Percentiles rank a stretch among this genome's conserved stretches.
Evolutionary conservation across 768 basidiomycete genomes (phyloP).

Genomic region (Naganishia onofrii): DNA sequence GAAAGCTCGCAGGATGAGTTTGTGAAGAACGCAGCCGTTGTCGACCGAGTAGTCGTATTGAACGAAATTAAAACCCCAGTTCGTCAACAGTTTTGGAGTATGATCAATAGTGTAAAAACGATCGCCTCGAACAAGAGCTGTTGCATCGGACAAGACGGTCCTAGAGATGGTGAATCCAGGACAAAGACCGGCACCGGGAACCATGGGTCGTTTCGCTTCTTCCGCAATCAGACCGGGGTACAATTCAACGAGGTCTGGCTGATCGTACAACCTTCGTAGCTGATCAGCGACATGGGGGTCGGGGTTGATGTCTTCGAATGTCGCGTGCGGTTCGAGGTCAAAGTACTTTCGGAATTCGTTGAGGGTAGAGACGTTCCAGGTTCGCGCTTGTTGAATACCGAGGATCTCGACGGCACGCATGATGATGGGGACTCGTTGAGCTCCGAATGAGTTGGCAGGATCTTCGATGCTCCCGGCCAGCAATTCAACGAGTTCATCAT

Average conservation of each 20-base stretch:
- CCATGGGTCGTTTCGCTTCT: background rate
- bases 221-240: background rate
- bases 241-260: background rate
- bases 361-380: background rate
- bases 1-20: conserved; percentile 4
- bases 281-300: background rate
- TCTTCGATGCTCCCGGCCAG: background rate
- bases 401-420: background rate
- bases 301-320: background rate
- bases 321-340: background rate
- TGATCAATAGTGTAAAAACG: background rate
- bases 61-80: background rate
- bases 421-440: background rate
- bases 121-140: background rate
- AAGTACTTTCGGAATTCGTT: background rate
- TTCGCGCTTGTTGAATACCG: background rate
- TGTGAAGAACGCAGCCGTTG: background rate
- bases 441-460: background rate
- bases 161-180: conserved; percentile 2
- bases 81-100: background rate
- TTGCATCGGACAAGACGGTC: background rate
- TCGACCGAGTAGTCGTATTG: background rate
- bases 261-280: background rate
- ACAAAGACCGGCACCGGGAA: background rate
- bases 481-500: background rate